Conservation (phyloP, 441 rosid species). For the Populus tomentosa region DNA sequence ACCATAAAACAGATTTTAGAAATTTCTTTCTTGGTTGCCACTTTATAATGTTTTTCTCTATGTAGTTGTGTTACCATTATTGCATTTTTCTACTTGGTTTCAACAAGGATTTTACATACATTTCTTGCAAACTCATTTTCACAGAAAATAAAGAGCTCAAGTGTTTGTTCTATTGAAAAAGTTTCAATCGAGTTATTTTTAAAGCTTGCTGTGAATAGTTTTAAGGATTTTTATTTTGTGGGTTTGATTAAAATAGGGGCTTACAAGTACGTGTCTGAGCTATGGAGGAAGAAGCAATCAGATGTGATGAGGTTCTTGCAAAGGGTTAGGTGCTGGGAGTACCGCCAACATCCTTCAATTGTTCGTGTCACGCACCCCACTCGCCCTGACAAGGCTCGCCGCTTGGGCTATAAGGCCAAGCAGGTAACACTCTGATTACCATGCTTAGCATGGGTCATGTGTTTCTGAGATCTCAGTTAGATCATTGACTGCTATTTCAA, state of each 20-base stretch:
- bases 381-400: constrained; percentile 69
- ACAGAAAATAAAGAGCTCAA: background rate
- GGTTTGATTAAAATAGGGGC: constrained; percentile 37
- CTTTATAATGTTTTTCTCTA: background rate
- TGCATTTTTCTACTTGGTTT: too few species aligned
- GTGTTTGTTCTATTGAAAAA: background rate
- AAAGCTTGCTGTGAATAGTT: background rate
- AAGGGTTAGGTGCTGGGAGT: constrained; percentile 76
- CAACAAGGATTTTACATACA: background rate
- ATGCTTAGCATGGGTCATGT: too few species aligned
- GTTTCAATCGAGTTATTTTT: background rate
- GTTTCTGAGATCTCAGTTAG: too few species aligned
- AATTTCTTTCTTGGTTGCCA: background rate
- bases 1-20: background rate
- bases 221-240: background rate
- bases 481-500: background rate
- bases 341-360: constrained; percentile 63
- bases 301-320: constrained; percentile 70
- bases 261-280: constrained; percentile 62
- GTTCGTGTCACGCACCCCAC: constrained; percentile 56
- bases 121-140: background rate
- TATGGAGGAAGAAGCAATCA: constrained; percentile 76
- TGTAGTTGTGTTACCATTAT: background rate
- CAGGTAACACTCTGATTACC: constrained; percentile 26
- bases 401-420: constrained; percentile 65